Conservation (phyloP, 306 rosid species). For the Coriaria nepalensis region DNA sequence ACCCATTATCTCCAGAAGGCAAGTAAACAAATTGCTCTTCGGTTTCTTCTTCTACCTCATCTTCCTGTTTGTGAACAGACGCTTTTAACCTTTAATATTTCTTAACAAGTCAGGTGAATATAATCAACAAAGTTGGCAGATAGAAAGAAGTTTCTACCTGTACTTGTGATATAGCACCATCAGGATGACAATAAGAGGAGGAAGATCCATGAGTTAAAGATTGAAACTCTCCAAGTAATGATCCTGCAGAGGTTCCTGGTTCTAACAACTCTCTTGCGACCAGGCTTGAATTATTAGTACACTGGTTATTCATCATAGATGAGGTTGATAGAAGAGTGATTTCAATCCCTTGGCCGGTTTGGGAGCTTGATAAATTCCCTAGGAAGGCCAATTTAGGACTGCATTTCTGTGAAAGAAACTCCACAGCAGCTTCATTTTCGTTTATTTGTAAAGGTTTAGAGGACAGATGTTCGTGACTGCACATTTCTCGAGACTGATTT, state of each 20-base stretch:
- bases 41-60: slow-evolving; percentile 34
- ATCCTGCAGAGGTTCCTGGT: slow-evolving; percentile 45
- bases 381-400: slow-evolving; percentile 25
- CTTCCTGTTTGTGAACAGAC: slow-evolving; percentile 39
- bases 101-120: too few species aligned
- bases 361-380: slow-evolving; percentile 32
- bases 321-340: slow-evolving; percentile 66
- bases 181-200: slow-evolving; percentile 35
- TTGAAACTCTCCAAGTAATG: slow-evolving; percentile 39
- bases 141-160: too few species aligned
- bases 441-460: slow-evolving; percentile 22
- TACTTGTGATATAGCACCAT: slow-evolving; percentile 28
- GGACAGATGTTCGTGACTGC: slow-evolving; percentile 28
- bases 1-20: slow-evolving; percentile 31
- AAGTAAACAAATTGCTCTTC: slow-evolving; percentile 47
- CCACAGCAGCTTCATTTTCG: slow-evolving; percentile 24
- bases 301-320: slow-evolving; percentile 34
- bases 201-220: slow-evolving; percentile 35
- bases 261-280: slow-evolving; percentile 73
- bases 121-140: too few species aligned
- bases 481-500: slow-evolving; percentile 28
- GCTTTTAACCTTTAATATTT: too few species aligned
- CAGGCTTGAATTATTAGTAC: slow-evolving; percentile 45
- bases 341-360: slow-evolving; percentile 47
- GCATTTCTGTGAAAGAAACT: slow-evolving; percentile 27